These are phyloP conservation scores for Chlamydomonas sp. DNA, from an alignment of 139 green algal genomes.

Conservation along the genomic window DNA sequence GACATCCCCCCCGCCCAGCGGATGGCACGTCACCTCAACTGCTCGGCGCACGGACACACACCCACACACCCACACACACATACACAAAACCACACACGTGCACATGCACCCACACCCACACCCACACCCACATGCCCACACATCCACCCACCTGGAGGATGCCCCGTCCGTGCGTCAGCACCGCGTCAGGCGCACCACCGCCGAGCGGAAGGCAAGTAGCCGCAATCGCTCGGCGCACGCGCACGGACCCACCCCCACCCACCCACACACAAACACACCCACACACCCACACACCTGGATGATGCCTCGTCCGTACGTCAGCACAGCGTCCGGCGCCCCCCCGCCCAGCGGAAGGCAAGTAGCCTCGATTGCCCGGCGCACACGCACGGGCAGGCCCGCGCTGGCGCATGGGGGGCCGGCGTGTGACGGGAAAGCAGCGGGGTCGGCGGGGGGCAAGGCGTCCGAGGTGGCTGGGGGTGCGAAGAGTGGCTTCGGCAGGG, in stretches of 20 bases:
- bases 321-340: constrained; percentile 29
- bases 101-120: no score
- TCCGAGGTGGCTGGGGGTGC: no score
- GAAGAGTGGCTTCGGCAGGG: no score
- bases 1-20: constrained; percentile 29
- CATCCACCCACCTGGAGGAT: constrained; percentile 62
- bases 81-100: no score
- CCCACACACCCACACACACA: no score
- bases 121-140: no score
- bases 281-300: constrained; percentile 58
- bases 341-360: constrained; percentile 43
- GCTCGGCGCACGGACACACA: background rate
- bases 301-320: constrained; percentile 79
- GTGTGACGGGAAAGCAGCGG: no score
- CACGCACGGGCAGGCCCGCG: constrained; percentile 7
- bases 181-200: constrained; percentile 26
- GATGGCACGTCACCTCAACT: constrained; percentile 34
- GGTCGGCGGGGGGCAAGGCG: no score
- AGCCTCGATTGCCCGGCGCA: constrained; percentile 68
- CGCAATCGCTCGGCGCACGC: background rate
- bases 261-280: no score
- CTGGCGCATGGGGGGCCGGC: no score
- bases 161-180: constrained; percentile 73
- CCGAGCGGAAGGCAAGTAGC: constrained; percentile 57
- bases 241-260: no score